Conservation (phyloP, 352 stramenopile genomes). For the Globisporangium orthogonon region DNA sequence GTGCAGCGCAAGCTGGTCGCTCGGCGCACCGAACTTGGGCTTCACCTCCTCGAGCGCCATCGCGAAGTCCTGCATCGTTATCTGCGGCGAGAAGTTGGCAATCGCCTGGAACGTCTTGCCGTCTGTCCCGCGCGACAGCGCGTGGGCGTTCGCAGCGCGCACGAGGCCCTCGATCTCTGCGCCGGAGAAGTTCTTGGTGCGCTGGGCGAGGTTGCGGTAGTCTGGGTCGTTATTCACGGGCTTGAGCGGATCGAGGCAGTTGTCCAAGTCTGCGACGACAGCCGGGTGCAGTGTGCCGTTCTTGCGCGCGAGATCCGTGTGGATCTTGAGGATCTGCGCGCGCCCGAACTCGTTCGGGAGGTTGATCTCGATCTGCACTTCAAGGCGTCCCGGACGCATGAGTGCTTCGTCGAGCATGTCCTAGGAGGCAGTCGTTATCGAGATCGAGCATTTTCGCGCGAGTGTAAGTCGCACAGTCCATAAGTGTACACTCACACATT, state of each 20-base stretch:
- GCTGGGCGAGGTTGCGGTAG: constrained; percentile 89
- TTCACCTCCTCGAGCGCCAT: constrained; percentile 94
- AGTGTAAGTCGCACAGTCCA: too few relatives aligned
- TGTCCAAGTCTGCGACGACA: constrained; percentile 75
- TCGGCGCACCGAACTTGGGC: constrained; percentile 95
- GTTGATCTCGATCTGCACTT: constrained; percentile 99
- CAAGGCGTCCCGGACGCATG: constrained; percentile 96
- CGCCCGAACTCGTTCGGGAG: constrained; percentile 94
- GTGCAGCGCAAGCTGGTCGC: constrained; percentile 93
- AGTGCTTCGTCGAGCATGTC: constrained; percentile 95
- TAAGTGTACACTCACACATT: too few relatives aligned
- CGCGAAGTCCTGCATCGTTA: constrained; percentile 93
- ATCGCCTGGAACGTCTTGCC: constrained; percentile 81
- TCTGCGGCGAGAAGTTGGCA: constrained; percentile 69
- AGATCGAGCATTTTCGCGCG: too few relatives aligned
- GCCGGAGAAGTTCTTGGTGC: constrained; percentile 99
- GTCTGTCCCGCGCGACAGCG: constrained; percentile 74
- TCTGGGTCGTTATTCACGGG: constrained; percentile 55
- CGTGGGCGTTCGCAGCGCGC: constrained; percentile 88
- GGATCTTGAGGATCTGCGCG: constrained; percentile 97
- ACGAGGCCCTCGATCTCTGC: constrained; percentile 98
- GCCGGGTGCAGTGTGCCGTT: constrained; percentile 62
- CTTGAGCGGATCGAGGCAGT: constrained; percentile 62
- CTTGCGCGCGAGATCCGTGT: constrained; percentile 89
- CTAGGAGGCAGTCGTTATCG: constrained; percentile 5